Conservation (phyloP, 306 rosid species). For the Malus sieversii region DNA sequence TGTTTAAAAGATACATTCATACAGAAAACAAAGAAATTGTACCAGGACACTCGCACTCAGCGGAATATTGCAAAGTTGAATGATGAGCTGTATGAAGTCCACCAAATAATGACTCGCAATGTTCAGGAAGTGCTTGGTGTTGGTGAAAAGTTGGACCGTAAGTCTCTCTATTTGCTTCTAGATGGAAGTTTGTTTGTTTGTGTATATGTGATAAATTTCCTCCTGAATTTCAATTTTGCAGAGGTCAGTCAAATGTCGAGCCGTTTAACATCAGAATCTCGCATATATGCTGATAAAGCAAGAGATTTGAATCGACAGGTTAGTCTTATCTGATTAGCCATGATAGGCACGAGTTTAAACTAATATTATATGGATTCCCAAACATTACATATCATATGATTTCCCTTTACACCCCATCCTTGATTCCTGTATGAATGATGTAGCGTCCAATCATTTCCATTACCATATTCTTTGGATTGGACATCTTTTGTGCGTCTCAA, state of each 20-base stretch:
- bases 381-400: not conserved
- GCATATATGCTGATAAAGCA: constrained; percentile 89
- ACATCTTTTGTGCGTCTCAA: not conserved
- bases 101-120: constrained; percentile 98
- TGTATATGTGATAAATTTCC: constrained; percentile 10
- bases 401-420: not conserved
- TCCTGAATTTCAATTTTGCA: constrained; percentile 40
- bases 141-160: constrained; percentile 99
- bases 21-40: constrained; percentile 92
- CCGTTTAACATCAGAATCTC: constrained; percentile 90
- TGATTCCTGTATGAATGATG: not conserved
- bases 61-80: constrained; percentile 94
- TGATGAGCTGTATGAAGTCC: constrained; percentile 98
- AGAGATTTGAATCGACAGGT: constrained; percentile 93
- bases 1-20: constrained; percentile 77
- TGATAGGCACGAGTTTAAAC: not conserved
- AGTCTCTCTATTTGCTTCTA: constrained; percentile 22
- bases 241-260: constrained; percentile 99
- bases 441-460: not conserved
- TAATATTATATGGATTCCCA: not conserved
- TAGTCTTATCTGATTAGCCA: constrained; percentile 25
- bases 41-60: constrained; percentile 96
- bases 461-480: not conserved
- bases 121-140: constrained; percentile 99
- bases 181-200: not conserved